A percentile compares a stretch with the other conserved stretches of the same genome.
Conservation (phyloP, 805 yeast species). For the Cyberlindnera mycetangii region DNA sequence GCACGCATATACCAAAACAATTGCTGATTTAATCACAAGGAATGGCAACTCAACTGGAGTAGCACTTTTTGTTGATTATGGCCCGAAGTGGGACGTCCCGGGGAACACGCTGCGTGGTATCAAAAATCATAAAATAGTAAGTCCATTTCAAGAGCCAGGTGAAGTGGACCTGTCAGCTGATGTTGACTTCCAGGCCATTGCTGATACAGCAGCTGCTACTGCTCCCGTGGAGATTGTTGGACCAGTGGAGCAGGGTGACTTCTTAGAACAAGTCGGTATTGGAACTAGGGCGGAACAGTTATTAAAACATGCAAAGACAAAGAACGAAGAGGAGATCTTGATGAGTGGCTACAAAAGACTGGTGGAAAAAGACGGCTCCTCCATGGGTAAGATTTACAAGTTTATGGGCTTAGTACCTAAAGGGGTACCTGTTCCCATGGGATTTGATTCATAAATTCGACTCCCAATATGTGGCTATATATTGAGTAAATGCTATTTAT, state of each 20-base stretch:
- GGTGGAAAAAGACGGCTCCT: constrained; percentile 53
- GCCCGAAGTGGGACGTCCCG: constrained; percentile 60
- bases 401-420: constrained; percentile 60
- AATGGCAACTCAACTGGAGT: constrained; percentile 49
- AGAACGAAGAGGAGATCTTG: constrained; percentile 49
- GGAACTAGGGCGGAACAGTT: constrained; percentile 65
- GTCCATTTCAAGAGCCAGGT: constrained; percentile 76
- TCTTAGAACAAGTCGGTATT: constrained; percentile 73
- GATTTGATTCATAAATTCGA: constrained; percentile 4
- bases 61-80: constrained; percentile 75
- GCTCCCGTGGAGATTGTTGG: constrained; percentile 41
- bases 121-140: constrained; percentile 64
- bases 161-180: constrained; percentile 79
- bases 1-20: constrained; percentile 51
- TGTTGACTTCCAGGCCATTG: constrained; percentile 71
- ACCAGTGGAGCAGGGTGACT: constrained; percentile 74
- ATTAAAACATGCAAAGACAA: constrained; percentile 37
- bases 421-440: constrained; percentile 19
- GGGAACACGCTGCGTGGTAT: constrained; percentile 74
- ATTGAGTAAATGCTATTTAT: background rate
- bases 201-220: constrained; percentile 25
- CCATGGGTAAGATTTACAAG: constrained; percentile 79
- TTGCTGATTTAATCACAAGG: constrained; percentile 41
- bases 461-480: background rate
- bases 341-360: constrained; percentile 58